phyloP scores from a whole-genome alignment of 1,139 yeast species.

The Suhomyces coccinellae region DNA sequence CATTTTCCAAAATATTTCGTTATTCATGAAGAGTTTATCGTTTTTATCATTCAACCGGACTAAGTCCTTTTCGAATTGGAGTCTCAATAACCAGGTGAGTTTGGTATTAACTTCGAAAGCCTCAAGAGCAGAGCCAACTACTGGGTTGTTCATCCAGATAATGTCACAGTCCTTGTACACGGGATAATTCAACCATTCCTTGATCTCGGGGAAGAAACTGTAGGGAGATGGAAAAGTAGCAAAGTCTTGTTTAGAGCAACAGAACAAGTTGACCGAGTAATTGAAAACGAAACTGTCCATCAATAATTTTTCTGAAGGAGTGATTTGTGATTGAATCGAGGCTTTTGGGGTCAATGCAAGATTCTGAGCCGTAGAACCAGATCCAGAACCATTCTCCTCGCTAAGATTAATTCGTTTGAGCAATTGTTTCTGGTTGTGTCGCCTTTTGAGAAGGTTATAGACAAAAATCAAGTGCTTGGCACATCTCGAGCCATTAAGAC shows the following conservation, averaged over 20 bases:
- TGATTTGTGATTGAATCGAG: slow-evolving; percentile 8
- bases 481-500: slow-evolving; percentile 27
- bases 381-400: neutral
- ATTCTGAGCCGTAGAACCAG: neutral
- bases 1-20: slow-evolving; percentile 16
- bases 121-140: slow-evolving; percentile 17
- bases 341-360: neutral
- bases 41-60: neutral
- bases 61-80: slow-evolving; percentile 17
- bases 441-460: slow-evolving; percentile 16
- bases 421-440: slow-evolving; percentile 8
- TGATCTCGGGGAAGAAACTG: slow-evolving; percentile 29
- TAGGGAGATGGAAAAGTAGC: slow-evolving; percentile 36
- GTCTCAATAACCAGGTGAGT: slow-evolving; percentile 37
- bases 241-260: slow-evolving; percentile 24
- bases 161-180: slow-evolving; percentile 24
- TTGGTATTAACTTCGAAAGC: slow-evolving; percentile 40
- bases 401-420: neutral
- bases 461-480: slow-evolving; percentile 26
- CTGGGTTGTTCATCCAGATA: slow-evolving; percentile 20
- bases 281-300: slow-evolving; percentile 40
- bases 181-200: slow-evolving; percentile 29
- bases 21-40: slow-evolving; percentile 9
- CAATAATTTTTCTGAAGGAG: slow-evolving; percentile 31
- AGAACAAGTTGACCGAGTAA: slow-evolving; percentile 30